A percentile compares a stretch with the other conserved stretches of the same genome.
phyloP scores from a whole-genome alignment of 306 rosid species.

The Cicer yamashitae region DNA sequence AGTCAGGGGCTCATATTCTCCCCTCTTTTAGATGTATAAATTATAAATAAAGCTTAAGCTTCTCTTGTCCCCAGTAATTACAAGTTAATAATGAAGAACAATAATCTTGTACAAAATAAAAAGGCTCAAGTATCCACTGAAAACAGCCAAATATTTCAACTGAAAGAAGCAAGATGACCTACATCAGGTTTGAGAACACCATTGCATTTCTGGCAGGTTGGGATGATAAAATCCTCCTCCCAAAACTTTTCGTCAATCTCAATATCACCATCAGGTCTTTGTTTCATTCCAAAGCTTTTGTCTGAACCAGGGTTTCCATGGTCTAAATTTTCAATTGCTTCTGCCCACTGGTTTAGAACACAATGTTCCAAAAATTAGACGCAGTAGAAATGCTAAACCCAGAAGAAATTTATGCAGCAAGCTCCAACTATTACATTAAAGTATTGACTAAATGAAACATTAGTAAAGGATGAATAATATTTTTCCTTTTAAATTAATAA shows the following conservation, averaged over 20 bases:
- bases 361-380: conserved; percentile 24
- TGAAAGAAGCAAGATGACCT: conserved; percentile 46
- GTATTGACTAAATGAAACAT: conserved; percentile 17
- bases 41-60: neutral
- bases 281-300: conserved; percentile 94
- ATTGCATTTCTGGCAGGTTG: conserved; percentile 79
- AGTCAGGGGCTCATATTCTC: neutral
- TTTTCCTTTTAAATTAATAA: conserved; percentile 21
- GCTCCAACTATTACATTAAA: conserved; percentile 25
- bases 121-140: conserved; percentile 19
- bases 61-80: conserved; percentile 15
- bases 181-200: conserved; percentile 97
- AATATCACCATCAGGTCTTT: conserved; percentile 96
- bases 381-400: conserved; percentile 29
- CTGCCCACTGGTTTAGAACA: conserved; percentile 78
- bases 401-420: conserved; percentile 21
- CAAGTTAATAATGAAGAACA: conserved; percentile 22
- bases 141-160: conserved; percentile 24
- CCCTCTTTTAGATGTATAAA: conserved; percentile 2
- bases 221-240: conserved; percentile 88
- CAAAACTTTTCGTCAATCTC: conserved; percentile 93
- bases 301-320: conserved; percentile 76
- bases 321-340: conserved; percentile 81
- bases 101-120: neutral
- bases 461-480: conserved; percentile 7